Base-by-base conservation (phyloP, 495 filamentous ascomycete species). In the Massariosphaeria phaeospora region DNA sequence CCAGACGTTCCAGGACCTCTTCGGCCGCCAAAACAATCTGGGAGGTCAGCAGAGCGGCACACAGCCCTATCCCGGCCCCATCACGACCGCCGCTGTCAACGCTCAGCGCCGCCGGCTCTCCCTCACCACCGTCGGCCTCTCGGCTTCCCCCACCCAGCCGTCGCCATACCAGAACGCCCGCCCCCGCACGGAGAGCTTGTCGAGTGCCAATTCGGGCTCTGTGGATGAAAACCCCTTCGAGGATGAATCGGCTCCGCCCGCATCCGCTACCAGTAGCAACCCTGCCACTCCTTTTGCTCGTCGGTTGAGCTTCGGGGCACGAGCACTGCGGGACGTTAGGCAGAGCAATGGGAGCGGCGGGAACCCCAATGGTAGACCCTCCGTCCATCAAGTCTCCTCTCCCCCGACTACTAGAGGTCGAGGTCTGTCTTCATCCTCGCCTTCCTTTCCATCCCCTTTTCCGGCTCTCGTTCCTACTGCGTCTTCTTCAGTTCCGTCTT, bases 261-360 rank as follows among this genome's bases (percentile, higher is more conserved):
- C 55, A 2, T 52, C 65, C 27, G 30, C 26, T 39, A 23, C 58
- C 48, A 23, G 38, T 23, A 44, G 59, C 38, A 57, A 50, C 7
- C 79, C 87, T 27, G 79, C 70, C 40, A 85, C 85, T 4, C 88
- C 89, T 13, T 94, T 95, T 67, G 80, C 81, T 9, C 82, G 93
- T 43, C 84, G 93, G 18, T 81, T 95, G 74, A 96, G 91, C 66
- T 93, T 95, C 67, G 91, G 93, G 48, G 89, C 88, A 23, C 82
- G 88, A 64, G 89, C 93, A 30, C 73, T 95, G 63, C 80, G 86
- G 47, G 84, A 88, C 59, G 77, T 79, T 36, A 79, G 79, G 30
- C 71, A 73, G 34, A 67, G 62, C 56, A 61, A 63, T 46, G 64
- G 64, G 25, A 56, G 48, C 45, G 54, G 52, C 64, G 66, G 64